Evolutionary conservation across 129 eudicot genomes (phyloP).

Genomic region (Apium graveolens): DNA sequence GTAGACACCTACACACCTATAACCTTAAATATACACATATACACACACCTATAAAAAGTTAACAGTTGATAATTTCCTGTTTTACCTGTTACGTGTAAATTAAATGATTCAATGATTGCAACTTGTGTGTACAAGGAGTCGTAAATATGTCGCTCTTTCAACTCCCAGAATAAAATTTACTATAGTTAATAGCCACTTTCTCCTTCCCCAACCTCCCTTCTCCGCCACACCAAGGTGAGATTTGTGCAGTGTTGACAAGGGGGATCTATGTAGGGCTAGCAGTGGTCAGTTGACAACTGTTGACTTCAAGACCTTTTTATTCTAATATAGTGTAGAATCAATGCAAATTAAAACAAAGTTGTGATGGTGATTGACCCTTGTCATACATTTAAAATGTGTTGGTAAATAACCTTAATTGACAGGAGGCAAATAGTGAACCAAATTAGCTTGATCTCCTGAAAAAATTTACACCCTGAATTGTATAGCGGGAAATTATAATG

Average conservation of each 20-base stretch:
- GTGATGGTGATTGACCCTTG: neutral
- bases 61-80: no score
- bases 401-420: no score
- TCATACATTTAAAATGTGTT: neutral
- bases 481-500: neutral
- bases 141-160: neutral
- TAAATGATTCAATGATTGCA: neutral
- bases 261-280: neutral
- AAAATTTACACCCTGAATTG: neutral
- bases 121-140: neutral
- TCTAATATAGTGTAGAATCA: neutral
- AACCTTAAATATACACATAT: no score
- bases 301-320: neutral
- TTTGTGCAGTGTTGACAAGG: neutral
- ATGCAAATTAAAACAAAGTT: neutral
- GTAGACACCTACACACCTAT: no score
- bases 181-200: neutral
- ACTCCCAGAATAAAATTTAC: neutral
- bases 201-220: neutral
- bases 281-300: neutral
- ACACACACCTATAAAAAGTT: no score
- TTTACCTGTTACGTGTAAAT: neutral
- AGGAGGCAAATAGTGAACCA: neutral
- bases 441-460: neutral
- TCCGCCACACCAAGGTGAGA: neutral